Conservation (phyloP, 139 green algal species). For the Micractinium conductrix region DNA sequence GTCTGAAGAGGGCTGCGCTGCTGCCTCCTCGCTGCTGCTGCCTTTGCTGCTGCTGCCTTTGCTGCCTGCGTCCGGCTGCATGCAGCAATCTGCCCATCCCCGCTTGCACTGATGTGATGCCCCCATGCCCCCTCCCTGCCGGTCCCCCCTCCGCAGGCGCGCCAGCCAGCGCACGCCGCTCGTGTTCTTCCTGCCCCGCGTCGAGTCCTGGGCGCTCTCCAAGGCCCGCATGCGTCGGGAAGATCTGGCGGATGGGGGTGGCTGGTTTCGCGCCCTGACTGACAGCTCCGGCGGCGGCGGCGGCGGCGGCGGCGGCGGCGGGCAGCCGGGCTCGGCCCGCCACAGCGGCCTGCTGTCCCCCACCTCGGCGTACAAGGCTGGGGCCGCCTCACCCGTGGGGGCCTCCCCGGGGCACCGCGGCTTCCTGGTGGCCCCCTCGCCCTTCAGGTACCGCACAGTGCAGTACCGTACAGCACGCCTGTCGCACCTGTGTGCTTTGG, state of each 20-base stretch:
- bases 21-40: too few species aligned
- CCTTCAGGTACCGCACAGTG: slow-evolving; percentile 22
- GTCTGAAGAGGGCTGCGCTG: not conserved
- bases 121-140: not conserved
- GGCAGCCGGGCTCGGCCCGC: not conserved
- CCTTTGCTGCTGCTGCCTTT: too few species aligned
- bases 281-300: too few species aligned
- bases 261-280: not conserved
- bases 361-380: not conserved
- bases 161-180: not conserved
- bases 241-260: not conserved
- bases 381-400: not conserved
- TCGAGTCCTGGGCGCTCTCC: slow-evolving; percentile 45
- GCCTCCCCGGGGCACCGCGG: not conserved
- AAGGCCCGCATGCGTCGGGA: not conserved
- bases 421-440: slow-evolving; percentile 29
- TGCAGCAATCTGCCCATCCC: too few species aligned
- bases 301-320: not conserved
- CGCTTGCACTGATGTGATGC: too few species aligned
- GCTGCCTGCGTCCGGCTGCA: too few species aligned
- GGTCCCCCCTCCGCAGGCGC: not conserved
- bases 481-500: too few species aligned
- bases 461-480: too few species aligned
- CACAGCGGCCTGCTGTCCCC: not conserved
- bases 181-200: slow-evolving; percentile 38